Evolutionary conservation across 768 basidiomycete species (phyloP), one percentile per base, ranked within the genome.

Genomic region (Crucibulum laeve): DNA sequence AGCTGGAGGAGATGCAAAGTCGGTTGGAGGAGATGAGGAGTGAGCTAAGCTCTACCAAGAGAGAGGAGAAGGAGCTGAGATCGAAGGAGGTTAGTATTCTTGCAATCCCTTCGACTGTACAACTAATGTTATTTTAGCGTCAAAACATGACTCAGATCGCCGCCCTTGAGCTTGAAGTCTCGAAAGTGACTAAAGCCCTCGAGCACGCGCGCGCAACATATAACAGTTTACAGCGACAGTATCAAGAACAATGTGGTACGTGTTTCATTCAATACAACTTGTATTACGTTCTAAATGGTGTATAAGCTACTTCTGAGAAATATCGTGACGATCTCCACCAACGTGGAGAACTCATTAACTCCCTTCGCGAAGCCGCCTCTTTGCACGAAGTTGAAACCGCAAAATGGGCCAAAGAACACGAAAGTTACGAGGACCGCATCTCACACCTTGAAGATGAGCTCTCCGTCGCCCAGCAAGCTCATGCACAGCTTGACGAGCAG

Each of bases 11-110:
- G 46, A 76, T 89, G 63, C 84, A 94, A 54, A 65, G 63, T 3
- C 72, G 77, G 23, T 58, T 95, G 45, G 93, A 96, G 45, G 91
- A 96, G 57, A 61, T 85, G 47, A 69, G 76, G 49, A 77, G 70
- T 10, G 94, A 96, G 61, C 69, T 96, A 5, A 82, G 71, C 11
- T 75, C 84, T 4, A 84, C 87, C 4, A 88, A 90, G 61, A 77
- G 89, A 30, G 92, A 97, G 54, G 93, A 97, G 63, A 96, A 97
- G 65, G 94, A 97, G 55, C 63, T 95, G 51, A 73, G 89, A 35
- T 71, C 77, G 10, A 94, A 93, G 62, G 94, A 96, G 71, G 90
- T 90, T 46, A 52, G 65, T 52, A 17, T 37, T 37, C 19, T 10
- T 14, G 19, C 19, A 30, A 30, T 37, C 19, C 19, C n/a, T n/a